These are phyloP conservation scores for Plectosphaerella sp. DNA, from an alignment of 2,329 filamentous ascomycete species.

Conservation along the genomic window DNA sequence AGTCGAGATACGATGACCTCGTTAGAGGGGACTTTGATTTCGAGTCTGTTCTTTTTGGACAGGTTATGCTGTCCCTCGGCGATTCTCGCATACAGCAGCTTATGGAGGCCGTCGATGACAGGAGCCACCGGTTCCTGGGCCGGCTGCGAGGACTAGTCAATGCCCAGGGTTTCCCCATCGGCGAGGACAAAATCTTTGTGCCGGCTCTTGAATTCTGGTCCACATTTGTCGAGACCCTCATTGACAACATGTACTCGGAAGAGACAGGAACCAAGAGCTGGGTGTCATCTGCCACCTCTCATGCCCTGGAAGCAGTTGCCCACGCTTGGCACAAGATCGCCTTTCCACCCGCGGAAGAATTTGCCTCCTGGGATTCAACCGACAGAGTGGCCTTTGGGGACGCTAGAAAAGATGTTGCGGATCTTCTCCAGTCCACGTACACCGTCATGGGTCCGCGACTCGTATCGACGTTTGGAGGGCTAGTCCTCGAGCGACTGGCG, in stretches of 20 bases:
- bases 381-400: slow-evolving; percentile 65
- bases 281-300: slow-evolving; percentile 52
- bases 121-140: slow-evolving; percentile 48
- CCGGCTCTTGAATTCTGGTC: slow-evolving; percentile 78
- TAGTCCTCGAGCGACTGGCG: slow-evolving; percentile 46
- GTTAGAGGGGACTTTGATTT: slow-evolving; percentile 58
- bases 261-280: slow-evolving; percentile 43
- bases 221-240: slow-evolving; percentile 66
- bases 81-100: slow-evolving; percentile 60
- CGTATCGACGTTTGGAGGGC: slow-evolving; percentile 51
- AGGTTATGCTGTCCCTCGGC: slow-evolving; percentile 64
- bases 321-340: slow-evolving; percentile 66
- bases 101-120: slow-evolving; percentile 46
- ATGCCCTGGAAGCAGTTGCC: slow-evolving; percentile 61
- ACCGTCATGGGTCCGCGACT: slow-evolving; percentile 53
- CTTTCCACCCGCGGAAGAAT: slow-evolving; percentile 55
- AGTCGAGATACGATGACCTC: slow-evolving; percentile 49
- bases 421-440: slow-evolving; percentile 70
- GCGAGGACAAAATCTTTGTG: slow-evolving; percentile 71
- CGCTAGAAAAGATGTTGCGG: slow-evolving; percentile 73
- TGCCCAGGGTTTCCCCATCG: slow-evolving; percentile 61
- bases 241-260: slow-evolving; percentile 51
- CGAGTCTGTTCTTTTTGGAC: slow-evolving; percentile 60
- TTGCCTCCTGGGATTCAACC: slow-evolving; percentile 64
- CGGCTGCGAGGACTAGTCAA: slow-evolving; percentile 62